Percentiles rank a stretch among this genome's conserved stretches.
Evolutionary conservation across 768 basidiomycete species (phyloP).

Genomic region (Lepiota subincarnata): DNA sequence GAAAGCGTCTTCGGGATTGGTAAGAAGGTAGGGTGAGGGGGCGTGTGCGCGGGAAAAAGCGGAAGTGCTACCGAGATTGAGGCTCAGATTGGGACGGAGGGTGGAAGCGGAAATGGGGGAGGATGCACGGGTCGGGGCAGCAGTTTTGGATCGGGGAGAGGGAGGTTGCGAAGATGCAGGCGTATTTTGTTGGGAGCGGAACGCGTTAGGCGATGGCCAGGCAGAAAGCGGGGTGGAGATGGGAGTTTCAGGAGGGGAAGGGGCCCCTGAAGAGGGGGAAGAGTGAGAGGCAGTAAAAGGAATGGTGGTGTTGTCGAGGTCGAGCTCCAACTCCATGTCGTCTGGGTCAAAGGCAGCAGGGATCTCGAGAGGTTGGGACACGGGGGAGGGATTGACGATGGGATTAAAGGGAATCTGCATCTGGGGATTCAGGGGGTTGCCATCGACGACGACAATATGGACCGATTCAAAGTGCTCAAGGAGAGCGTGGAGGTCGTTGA

Average conservation of each 20-base stretch:
- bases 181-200: constrained; percentile 26
- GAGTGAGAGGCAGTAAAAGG: constrained; percentile 22
- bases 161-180: constrained; percentile 38
- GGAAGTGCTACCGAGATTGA: constrained; percentile 19
- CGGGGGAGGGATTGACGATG: constrained; percentile 28
- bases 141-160: constrained; percentile 46
- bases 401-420: constrained; percentile 47
- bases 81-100: constrained; percentile 19
- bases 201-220: constrained; percentile 34
- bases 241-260: constrained; percentile 47
- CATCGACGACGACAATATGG: constrained; percentile 71
- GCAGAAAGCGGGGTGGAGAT: constrained; percentile 45
- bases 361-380: constrained; percentile 20
- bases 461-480: constrained; percentile 91
- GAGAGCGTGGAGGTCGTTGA: constrained; percentile 53
- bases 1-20: constrained; percentile 52
- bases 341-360: constrained; percentile 54
- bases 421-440: constrained; percentile 25
- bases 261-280: constrained; percentile 38
- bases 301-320: constrained; percentile 32
- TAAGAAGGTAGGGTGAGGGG: constrained; percentile 16
- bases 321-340: constrained; percentile 80
- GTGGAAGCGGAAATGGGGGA: constrained; percentile 24
- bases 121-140: constrained; percentile 27
- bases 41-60: constrained; percentile 19